Evolutionary conservation across 2,329 filamentous ascomycete genomes (phyloP), one percentile per base, ranked within the genome.

Genomic region (Epichloe aotearoae): DNA sequence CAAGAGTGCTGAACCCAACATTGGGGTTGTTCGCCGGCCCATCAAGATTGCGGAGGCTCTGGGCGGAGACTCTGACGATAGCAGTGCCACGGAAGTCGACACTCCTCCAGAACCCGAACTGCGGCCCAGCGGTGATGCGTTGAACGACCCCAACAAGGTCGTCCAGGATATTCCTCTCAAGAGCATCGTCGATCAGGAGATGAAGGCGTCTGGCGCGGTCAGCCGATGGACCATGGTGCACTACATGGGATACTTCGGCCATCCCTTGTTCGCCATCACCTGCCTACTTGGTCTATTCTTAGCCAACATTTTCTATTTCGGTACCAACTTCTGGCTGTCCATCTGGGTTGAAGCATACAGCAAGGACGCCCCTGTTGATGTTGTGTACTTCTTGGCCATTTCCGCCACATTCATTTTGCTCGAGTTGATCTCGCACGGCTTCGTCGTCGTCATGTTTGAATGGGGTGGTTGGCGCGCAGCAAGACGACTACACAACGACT

Each of bases 401-500:
- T 81, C 77, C 51, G 70, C 72, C 1, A 66, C 61, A 2, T 64
- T 76, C 45, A 72, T 70, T 1, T 54, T 75, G 8, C 58, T 66
- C 0, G 77, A 69, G 47, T 64, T 70, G 11, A 46, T 71, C 1
- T 65, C 73, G 36, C 71, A 66, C 39, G 71, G 67, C 4, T 46
- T 70, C 20, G 66, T 66, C 49, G 70, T 72, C 46, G 59, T 74
- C 46, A 63, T 71, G 33, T 80, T 76, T 56, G 74, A 76, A 58
- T 73, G 71, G 56, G 77, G 77, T 19, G 72, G 73, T 6, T 80
- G 77, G 77, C 64, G 67, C n/a, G 77, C 77, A 2, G 77, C 76
- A 1, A 68, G 69, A 34, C 68, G 62, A 36, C 69, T 80, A 42
- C 77, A 81, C 62, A 67, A 68, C 14, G 69, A 71, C 47, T 73